Conservation (phyloP, 345 rosid genomes). For the Corchorus capsularis region DNA sequence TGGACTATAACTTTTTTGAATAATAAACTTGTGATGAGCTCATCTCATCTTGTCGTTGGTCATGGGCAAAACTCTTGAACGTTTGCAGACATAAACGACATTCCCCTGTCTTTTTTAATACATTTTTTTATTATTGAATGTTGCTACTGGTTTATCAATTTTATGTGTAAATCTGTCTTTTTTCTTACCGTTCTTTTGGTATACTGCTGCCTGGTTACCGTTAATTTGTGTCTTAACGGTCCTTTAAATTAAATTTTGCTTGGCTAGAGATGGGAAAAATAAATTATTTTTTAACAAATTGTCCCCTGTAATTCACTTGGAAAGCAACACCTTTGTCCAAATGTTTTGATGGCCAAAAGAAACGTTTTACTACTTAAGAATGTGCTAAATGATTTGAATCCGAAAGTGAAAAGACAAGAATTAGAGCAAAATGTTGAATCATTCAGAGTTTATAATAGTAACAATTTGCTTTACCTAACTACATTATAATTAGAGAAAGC, state of each 20-base stretch:
- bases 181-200: neutral
- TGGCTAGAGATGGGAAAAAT: neutral
- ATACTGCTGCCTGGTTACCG: too few species aligned
- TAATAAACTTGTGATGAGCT: neutral
- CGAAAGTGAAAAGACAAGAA: too few species aligned
- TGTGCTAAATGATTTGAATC: too few species aligned
- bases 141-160: neutral
- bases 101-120: neutral
- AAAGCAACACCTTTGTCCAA: neutral
- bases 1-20: slow-evolving; percentile 7
- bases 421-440: too few species aligned
- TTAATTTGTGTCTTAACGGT: too few species aligned
- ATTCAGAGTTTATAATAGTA: too few species aligned
- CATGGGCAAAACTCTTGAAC: neutral
- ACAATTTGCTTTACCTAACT: too few species aligned
- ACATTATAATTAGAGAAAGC: too few species aligned
- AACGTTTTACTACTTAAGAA: too few species aligned
- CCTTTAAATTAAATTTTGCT: too few species aligned
- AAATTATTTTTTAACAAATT: neutral
- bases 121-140: neutral
- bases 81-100: slow-evolving; percentile 8
- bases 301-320: neutral
- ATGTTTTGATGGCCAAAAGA: neutral
- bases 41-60: slow-evolving; percentile 16
- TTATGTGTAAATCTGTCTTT: neutral